Conservation (phyloP, 2,329 filamentous ascomycete genomes). For the Penicillium sp. region DNA sequence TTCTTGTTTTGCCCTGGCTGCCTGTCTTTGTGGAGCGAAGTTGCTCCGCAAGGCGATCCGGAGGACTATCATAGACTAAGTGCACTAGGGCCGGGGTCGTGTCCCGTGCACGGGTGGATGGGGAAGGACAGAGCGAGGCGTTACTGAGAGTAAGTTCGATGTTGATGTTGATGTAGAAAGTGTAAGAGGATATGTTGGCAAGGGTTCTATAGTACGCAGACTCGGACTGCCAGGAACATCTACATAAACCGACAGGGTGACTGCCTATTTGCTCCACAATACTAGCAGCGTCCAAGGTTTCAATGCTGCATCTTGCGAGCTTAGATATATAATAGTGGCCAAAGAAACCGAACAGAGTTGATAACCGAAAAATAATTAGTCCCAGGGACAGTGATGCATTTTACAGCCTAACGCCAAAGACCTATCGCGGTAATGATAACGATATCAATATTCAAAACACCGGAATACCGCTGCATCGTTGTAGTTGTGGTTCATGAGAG, state of each 20-base stretch:
- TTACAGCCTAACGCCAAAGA: conserved; percentile 3
- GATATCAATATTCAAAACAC: background rate
- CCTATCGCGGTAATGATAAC: conserved; percentile 7
- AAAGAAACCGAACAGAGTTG: background rate
- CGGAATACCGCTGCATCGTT: background rate
- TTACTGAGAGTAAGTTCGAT: background rate
- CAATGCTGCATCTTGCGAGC: too few species aligned
- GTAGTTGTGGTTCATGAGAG: conserved; percentile 14
- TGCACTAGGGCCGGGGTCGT: background rate
- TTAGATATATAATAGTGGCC: too few species aligned
- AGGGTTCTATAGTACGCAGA: background rate
- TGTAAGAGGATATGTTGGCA: too few species aligned
- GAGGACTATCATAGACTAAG: background rate
- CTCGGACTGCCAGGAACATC: too few species aligned
- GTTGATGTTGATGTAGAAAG: background rate
- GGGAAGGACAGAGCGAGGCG: background rate
- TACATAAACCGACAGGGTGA: too few species aligned
- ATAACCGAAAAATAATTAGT: background rate
- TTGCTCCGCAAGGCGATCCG: conserved; percentile 1
- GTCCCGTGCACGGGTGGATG: conserved; percentile 3
- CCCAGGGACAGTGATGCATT: conserved; percentile 2
- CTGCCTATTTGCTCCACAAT: too few species aligned
- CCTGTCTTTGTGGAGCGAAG: conserved; percentile 2
- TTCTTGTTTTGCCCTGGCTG: conserved; percentile 13
- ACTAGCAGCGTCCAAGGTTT: too few species aligned